Evolutionary conservation across 768 basidiomycete genomes (phyloP).

Genomic region (Daedaleopsis sinensis): DNA sequence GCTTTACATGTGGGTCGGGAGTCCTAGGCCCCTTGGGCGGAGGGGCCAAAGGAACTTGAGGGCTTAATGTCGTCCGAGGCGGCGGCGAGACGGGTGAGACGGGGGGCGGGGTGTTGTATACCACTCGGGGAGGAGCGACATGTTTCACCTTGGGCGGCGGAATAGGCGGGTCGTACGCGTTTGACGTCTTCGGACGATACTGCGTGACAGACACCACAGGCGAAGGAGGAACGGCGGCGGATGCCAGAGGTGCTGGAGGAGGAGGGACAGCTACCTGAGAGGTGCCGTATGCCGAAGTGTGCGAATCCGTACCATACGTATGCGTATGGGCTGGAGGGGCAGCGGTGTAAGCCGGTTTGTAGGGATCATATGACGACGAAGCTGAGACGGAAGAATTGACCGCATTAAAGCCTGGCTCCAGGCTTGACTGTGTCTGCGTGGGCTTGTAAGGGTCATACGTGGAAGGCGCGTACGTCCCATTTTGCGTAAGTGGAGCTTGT

Average conservation of each 20-base stretch:
- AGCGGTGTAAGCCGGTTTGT: conserved; percentile 16
- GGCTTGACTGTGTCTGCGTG: conserved; percentile 18
- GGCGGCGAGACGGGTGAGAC: conserved; percentile 15
- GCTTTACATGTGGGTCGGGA: conserved; percentile 3
- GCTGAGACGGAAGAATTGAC: conserved; percentile 23
- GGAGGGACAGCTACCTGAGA: conserved; percentile 16
- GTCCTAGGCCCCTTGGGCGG: conserved; percentile 18
- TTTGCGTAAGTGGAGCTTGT: conserved; percentile 18
- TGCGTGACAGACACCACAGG: conserved; percentile 45
- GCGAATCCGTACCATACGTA: conserved; percentile 3
- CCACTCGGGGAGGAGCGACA: conserved; percentile 16
- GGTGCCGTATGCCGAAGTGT: conserved; percentile 2
- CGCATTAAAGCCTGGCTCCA: conserved; percentile 20
- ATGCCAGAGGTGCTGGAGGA: conserved; percentile 18
- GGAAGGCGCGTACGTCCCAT: conserved; percentile 17
- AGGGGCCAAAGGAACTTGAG: conserved; percentile 11
- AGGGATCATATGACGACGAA: conserved; percentile 19
- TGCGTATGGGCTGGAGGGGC: conserved; percentile 1
- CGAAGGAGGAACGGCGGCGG: conserved; percentile 27
- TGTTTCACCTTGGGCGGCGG: conserved; percentile 49
- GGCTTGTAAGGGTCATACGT: conserved; percentile 35
- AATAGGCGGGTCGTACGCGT: conserved; percentile 81
- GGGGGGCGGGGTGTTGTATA: conserved; percentile 11
- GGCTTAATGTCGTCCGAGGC: conserved; percentile 1
- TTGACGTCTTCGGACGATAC: conserved; percentile 65